These are phyloP conservation scores for Pulveroboletus sp. DNA, from an alignment of 1,284 basidiomycete species.

Conservation along the genomic window DNA sequence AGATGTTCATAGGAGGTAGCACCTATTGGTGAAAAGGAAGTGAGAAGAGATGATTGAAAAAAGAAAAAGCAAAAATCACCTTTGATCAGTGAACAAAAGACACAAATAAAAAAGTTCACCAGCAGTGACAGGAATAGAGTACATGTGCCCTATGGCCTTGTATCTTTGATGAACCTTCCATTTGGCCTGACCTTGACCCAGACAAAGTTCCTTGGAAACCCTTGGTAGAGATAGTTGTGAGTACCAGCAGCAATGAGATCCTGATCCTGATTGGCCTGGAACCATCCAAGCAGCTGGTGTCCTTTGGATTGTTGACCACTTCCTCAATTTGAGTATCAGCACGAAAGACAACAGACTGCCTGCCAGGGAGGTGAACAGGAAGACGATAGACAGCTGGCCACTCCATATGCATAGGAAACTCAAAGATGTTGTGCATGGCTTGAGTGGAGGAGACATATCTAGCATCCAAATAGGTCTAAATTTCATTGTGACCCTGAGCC, in stretches of 20 bases:
- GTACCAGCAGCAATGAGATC: too few relatives aligned
- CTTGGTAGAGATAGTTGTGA: constrained; percentile 15
- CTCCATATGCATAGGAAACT: constrained; percentile 19
- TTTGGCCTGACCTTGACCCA: rapidly evolving
- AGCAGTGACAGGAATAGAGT: constrained; percentile 1
- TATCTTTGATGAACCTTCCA: background rate
- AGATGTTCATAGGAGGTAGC: constrained; percentile 12
- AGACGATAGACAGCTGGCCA: constrained; percentile 15
- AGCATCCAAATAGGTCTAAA: constrained; percentile 14
- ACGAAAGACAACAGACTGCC: constrained; percentile 33
- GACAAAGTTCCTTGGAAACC: too few relatives aligned
- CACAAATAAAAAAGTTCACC: constrained; percentile 29
- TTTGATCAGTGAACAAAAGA: constrained; percentile 3
- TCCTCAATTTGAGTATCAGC: too few relatives aligned
- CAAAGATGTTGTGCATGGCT: constrained; percentile 17
- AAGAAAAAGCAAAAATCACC: too few relatives aligned
- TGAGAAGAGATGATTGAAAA: too few relatives aligned
- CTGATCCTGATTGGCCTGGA: too few relatives aligned
- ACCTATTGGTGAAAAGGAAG: too few relatives aligned
- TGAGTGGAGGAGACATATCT: constrained; percentile 15
- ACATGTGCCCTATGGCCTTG: background rate
- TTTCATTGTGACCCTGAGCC: constrained; percentile 3
- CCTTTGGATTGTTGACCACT: too few relatives aligned
- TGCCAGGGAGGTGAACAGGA: constrained; percentile 15
- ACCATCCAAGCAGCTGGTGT: too few relatives aligned